Evolutionary conservation across 352 stramenopile species (phyloP).

Genomic region (Phytophthora constricta): DNA sequence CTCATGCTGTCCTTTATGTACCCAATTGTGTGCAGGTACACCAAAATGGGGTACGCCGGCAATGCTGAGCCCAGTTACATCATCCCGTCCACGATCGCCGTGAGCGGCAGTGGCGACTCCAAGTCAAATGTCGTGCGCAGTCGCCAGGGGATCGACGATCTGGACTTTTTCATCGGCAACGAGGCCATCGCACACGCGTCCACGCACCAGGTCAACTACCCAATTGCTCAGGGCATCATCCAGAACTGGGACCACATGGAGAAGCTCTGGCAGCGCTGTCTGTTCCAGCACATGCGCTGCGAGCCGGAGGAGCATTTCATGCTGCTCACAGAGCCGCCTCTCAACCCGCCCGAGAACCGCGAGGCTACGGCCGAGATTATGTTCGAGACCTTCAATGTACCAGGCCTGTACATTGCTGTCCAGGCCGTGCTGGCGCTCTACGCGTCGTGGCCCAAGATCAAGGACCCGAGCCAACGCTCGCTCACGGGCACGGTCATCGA

Average conservation of each 20-base stretch:
- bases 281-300: constrained; percentile 95
- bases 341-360: constrained; percentile 96
- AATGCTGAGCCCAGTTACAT: constrained; percentile 96
- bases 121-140: constrained; percentile 87
- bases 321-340: constrained; percentile 90
- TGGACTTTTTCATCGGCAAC: constrained; percentile 97
- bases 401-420: constrained; percentile 94
- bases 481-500: constrained; percentile 96
- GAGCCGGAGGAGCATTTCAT: constrained; percentile 95
- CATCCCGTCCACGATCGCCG: constrained; percentile 94
- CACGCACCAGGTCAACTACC: constrained; percentile 93
- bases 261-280: constrained; percentile 92
- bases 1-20: neutral
- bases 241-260: constrained; percentile 97
- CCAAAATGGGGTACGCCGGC: constrained; percentile 96
- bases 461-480: constrained; percentile 85
- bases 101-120: constrained; percentile 65
- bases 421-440: constrained; percentile 95
- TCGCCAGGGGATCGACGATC: constrained; percentile 92
- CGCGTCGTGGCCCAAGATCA: constrained; percentile 93
- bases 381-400: constrained; percentile 97
- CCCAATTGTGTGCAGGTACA: constrained; percentile 76
- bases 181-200: constrained; percentile 90
- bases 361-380: constrained; percentile 97
- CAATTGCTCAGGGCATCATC: constrained; percentile 90